Percentiles rank a stretch among this genome's conserved stretches.
These are phyloP conservation scores for Emydomyces testavorans DNA, from an alignment of 2,329 filamentous ascomycete genomes.

Conservation along the genomic window DNA sequence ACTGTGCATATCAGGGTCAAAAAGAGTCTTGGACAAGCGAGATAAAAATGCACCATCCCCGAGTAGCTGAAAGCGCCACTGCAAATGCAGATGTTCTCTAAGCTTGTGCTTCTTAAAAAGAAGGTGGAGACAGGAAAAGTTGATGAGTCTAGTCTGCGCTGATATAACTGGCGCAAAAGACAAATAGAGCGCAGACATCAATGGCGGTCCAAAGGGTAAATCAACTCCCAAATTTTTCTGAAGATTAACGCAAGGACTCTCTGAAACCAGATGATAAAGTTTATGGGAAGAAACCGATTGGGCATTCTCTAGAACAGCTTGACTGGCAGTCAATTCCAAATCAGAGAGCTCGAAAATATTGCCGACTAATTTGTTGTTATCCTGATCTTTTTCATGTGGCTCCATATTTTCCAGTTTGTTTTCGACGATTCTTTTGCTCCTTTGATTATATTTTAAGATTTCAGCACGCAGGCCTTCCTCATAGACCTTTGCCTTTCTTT, in stretches of 20 bases:
- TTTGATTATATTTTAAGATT: constrained; percentile 29
- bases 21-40: constrained; percentile 68
- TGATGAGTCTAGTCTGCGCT: constrained; percentile 65
- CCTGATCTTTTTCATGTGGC: neutral
- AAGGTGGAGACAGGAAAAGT: constrained; percentile 61
- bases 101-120: constrained; percentile 66
- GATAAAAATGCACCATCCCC: constrained; percentile 76
- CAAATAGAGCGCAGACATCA: constrained; percentile 47
- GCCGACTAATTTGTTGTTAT: neutral
- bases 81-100: constrained; percentile 58
- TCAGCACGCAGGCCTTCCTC: constrained; percentile 28
- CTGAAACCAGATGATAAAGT: constrained; percentile 23
- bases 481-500: constrained; percentile 44
- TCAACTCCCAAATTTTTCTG: constrained; percentile 15
- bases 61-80: constrained; percentile 70
- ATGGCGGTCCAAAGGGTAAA: constrained; percentile 29
- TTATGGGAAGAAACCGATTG: constrained; percentile 22
- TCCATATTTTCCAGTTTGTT: neutral
- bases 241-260: constrained; percentile 18
- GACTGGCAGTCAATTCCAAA: neutral
- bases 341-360: constrained; percentile 12
- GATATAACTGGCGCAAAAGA: constrained; percentile 65
- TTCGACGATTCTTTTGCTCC: constrained; percentile 22
- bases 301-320: constrained; percentile 20
- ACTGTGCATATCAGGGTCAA: constrained; percentile 68